These are phyloP conservation scores for Blastobotrys serpentis DNA, from an alignment of 1,139 yeast species.

Conservation along the genomic window DNA sequence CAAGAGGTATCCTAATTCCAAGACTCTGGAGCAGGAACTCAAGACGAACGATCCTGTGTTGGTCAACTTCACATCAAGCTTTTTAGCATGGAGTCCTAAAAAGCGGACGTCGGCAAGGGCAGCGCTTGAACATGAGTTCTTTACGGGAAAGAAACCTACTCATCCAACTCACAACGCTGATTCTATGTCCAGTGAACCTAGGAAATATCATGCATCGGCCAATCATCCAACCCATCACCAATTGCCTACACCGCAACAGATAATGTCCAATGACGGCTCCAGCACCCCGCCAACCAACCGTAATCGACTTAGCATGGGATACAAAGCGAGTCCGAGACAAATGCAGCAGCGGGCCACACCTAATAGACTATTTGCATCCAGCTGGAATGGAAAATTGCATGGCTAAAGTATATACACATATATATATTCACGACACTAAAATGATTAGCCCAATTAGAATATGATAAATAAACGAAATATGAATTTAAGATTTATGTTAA, in stretches of 20 bases:
- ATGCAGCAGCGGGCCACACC: slow-evolving; percentile 24
- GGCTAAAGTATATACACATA: not conserved
- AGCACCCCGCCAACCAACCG: not conserved
- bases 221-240: slow-evolving; percentile 5
- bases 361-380: slow-evolving; percentile 10
- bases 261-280: not conserved
- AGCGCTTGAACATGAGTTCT: slow-evolving; percentile 47
- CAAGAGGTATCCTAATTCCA: slow-evolving; percentile 36
- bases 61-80: slow-evolving; percentile 38
- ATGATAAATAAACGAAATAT: too few relatives aligned
- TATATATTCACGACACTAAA: not conserved
- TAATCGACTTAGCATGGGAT: slow-evolving; percentile 11
- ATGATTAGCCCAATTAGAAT: too few relatives aligned
- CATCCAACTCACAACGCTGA: not conserved
- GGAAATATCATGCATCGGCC: not conserved
- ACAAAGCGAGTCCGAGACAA: slow-evolving; percentile 22
- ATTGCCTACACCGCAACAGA: not conserved
- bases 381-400: slow-evolving; percentile 10
- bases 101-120: slow-evolving; percentile 46
- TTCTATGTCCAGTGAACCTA: not conserved
- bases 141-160: slow-evolving; percentile 31
- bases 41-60: slow-evolving; percentile 29
- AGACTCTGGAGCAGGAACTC: slow-evolving; percentile 32
- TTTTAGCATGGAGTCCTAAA: slow-evolving; percentile 56
- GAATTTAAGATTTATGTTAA: too few relatives aligned